phyloP scores from a whole-genome alignment of 352 stramenopile species.

The Paralagenidium karlingii region DNA sequence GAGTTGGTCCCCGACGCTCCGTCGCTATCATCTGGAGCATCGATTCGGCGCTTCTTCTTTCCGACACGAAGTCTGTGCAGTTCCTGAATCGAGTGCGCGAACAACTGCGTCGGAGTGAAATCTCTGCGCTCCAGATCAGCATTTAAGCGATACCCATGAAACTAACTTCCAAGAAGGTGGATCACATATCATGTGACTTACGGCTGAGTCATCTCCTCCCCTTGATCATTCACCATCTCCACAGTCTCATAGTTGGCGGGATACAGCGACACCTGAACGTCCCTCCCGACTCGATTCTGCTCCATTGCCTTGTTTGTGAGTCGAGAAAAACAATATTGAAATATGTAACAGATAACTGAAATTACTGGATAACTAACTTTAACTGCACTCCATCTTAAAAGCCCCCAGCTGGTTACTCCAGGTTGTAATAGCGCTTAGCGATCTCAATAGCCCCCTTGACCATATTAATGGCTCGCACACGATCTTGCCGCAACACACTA shows the following conservation, averaged over 20 bases:
- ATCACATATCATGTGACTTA: too few species aligned
- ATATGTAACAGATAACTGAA: too few species aligned
- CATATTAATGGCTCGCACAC: constrained; percentile 83
- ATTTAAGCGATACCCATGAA: neutral
- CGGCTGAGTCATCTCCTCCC: constrained; percentile 69
- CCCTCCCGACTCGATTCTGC: too few species aligned
- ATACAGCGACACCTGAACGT: constrained; percentile 52
- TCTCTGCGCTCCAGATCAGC: constrained; percentile 24
- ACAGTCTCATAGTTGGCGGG: constrained; percentile 64
- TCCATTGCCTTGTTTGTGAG: too few species aligned
- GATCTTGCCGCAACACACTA: constrained; percentile 73
- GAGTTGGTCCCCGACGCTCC: constrained; percentile 4
- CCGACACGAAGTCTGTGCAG: constrained; percentile 47
- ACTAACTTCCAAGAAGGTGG: too few species aligned
- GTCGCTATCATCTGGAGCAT: neutral
- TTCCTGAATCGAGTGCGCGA: constrained; percentile 73
- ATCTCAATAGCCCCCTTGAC: constrained; percentile 77
- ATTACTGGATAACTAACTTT: too few species aligned
- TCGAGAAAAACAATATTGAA: too few species aligned
- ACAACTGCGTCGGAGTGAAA: constrained; percentile 72
- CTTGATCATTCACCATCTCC: constrained; percentile 68
- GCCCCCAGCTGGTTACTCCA: too few species aligned
- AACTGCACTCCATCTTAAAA: too few species aligned
- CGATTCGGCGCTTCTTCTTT: constrained; percentile 28
- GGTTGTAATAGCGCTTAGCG: constrained; percentile 15